A percentile compares a stretch with the other conserved stretches of the same genome.
These are phyloP conservation scores for Didymella arachidicola DNA, from an alignment of 2,329 filamentous ascomycete species.

Conservation along the genomic window DNA sequence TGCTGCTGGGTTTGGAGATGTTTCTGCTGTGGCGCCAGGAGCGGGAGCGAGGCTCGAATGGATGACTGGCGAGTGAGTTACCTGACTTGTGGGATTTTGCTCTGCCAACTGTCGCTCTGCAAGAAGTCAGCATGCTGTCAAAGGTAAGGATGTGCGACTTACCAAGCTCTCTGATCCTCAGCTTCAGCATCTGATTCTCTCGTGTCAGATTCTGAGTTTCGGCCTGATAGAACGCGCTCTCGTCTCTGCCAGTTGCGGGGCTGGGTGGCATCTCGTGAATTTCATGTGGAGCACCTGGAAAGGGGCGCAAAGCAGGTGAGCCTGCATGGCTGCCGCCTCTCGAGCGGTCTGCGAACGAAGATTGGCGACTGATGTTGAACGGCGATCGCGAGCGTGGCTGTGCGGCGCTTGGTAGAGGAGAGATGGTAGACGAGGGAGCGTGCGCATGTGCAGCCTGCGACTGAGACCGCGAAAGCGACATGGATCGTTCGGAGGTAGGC, in stretches of 20 bases:
- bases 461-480: constrained; percentile 50
- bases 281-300: constrained; percentile 54
- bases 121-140: not conserved
- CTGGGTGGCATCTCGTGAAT: constrained; percentile 68
- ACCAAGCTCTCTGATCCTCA: constrained; percentile 77
- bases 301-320: constrained; percentile 61
- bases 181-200: constrained; percentile 83
- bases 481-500: constrained; percentile 57
- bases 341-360: constrained; percentile 51
- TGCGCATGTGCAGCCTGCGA: constrained; percentile 31
- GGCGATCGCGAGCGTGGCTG: constrained; percentile 47
- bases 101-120: constrained; percentile 48
- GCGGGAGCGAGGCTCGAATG: constrained; percentile 35
- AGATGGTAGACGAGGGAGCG: constrained; percentile 43
- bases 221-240: constrained; percentile 81
- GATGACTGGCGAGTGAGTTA: constrained; percentile 42
- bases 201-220: constrained; percentile 79
- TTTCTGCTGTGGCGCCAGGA: constrained; percentile 10
- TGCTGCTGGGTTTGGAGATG: constrained; percentile 8
- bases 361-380: constrained; percentile 54
- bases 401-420: constrained; percentile 43
- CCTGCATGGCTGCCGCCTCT: constrained; percentile 50
- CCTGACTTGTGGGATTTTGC: constrained; percentile 40
- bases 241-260: constrained; percentile 63
- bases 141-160: constrained; percentile 21